Percentiles rank a stretch among this genome's conserved stretches.
Evolutionary conservation across 257 asterid species (phyloP).

Genomic region (Fraxinus americana): DNA sequence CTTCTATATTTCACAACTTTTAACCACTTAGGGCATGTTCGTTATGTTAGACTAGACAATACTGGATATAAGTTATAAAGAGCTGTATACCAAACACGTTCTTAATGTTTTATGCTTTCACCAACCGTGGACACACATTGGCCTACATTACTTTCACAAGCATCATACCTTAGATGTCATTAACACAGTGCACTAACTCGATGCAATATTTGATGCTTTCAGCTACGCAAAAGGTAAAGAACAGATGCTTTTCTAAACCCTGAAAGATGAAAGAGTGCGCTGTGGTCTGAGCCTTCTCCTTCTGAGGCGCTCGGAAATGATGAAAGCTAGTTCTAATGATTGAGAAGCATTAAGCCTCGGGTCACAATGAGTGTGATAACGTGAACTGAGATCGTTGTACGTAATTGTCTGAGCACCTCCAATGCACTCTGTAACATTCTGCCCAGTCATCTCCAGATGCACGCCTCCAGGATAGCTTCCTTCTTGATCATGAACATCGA

Average conservation of each 20-base stretch:
- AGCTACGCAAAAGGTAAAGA: background rate
- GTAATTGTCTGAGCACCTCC: conserved; percentile 74
- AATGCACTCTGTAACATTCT: conserved; percentile 74
- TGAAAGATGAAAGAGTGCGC: conserved; percentile 33
- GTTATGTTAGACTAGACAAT: too few relatives aligned
- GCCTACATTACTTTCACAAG: too few relatives aligned
- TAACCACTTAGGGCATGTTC: too few relatives aligned
- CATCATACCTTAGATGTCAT: background rate
- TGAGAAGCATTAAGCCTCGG: conserved; percentile 81
- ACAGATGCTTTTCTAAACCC: conserved; percentile 26
- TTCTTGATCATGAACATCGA: conserved; percentile 82
- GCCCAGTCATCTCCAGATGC: conserved; percentile 87
- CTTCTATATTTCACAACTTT: too few relatives aligned
- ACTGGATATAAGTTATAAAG: too few relatives aligned
- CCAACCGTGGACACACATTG: too few relatives aligned
- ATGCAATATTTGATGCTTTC: background rate
- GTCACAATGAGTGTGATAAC: conserved; percentile 77
- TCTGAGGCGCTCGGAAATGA: conserved; percentile 69
- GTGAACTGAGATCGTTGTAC: conserved; percentile 63
- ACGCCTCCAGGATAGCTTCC: conserved; percentile 83
- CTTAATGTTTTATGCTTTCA: too few relatives aligned
- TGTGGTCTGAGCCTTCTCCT: conserved; percentile 62
- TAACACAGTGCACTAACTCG: background rate
- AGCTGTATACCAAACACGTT: too few relatives aligned
- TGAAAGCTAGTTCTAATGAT: conserved; percentile 75